Percentiles rank a stretch among this genome's conserved stretches.
phyloP scores from a whole-genome alignment of 2,329 filamentous ascomycete species.

The Coniochaeta ligniaria region DNA sequence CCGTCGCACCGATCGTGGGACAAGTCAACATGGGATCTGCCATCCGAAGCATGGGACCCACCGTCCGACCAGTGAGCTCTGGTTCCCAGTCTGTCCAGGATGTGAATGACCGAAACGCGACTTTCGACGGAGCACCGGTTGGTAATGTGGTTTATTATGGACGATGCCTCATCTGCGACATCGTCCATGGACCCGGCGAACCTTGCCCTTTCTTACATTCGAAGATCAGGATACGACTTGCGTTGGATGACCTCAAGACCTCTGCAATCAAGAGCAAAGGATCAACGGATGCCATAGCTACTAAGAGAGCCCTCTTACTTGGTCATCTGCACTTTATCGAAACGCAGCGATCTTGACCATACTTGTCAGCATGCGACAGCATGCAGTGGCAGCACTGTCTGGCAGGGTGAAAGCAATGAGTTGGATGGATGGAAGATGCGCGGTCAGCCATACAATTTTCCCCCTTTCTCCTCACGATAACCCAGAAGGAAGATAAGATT shows the following conservation, averaged over 20 bases:
- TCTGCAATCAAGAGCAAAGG: not conserved
- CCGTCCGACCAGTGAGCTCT: not conserved
- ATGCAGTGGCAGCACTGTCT: not conserved
- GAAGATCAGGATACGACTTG: slow-evolving; percentile 54
- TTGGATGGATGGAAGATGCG: not conserved
- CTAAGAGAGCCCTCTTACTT: not conserved
- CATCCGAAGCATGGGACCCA: not conserved
- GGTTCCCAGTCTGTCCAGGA: not conserved
- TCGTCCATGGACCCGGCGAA: slow-evolving; percentile 48
- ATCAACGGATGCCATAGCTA: not conserved
- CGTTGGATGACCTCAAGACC: slow-evolving; percentile 54
- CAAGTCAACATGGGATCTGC: not conserved
- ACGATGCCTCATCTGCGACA: slow-evolving; percentile 56
- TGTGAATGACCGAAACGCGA: not conserved
- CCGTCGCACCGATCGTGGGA: not conserved
- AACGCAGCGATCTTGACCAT: not conserved
- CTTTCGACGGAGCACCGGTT: not conserved
- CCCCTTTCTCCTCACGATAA: not conserved
- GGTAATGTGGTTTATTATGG: slow-evolving; percentile 42
- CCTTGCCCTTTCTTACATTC: slow-evolving; percentile 57
- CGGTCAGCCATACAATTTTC: not conserved
- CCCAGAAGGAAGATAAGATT: not conserved
- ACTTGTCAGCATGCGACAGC: not conserved
- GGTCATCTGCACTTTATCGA: not conserved
- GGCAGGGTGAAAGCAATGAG: not conserved